A percentile compares a stretch with the other conserved stretches of the same genome.
Evolutionary conservation across 2,329 filamentous ascomycete species (phyloP).

Genomic region (Capronia coronata): DNA sequence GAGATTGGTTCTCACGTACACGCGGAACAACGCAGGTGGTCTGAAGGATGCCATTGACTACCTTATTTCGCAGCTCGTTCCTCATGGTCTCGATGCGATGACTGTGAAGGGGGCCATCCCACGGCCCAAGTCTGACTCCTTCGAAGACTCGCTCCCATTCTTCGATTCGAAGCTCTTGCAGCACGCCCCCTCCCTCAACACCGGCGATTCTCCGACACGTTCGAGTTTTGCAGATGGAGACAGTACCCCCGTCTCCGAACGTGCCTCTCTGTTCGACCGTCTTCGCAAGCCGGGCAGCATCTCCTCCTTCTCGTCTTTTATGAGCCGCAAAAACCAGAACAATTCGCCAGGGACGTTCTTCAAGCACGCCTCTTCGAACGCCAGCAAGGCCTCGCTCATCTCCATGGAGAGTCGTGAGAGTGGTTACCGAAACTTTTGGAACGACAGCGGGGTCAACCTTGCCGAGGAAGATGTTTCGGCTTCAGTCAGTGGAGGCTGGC

Average conservation of each 20-base stretch:
- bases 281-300: slow-evolving; percentile 92
- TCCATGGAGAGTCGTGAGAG: slow-evolving; percentile 94
- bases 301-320: slow-evolving; percentile 90
- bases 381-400: slow-evolving; percentile 90
- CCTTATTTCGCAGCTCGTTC: slow-evolving; percentile 75
- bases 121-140: slow-evolving; percentile 96
- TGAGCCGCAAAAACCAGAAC: slow-evolving; percentile 90
- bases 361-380: slow-evolving; percentile 81
- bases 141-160: slow-evolving; percentile 92
- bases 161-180: slow-evolving; percentile 96
- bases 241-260: slow-evolving; percentile 54
- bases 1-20: slow-evolving; percentile 70
- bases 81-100: slow-evolving; percentile 78
- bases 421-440: slow-evolving; percentile 95
- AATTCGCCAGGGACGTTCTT: slow-evolving; percentile 82
- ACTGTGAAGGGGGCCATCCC: slow-evolving; percentile 92
- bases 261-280: slow-evolving; percentile 79
- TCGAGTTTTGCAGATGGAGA: slow-evolving; percentile 71
- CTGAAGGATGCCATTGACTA: slow-evolving; percentile 95
- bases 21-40: slow-evolving; percentile 91
- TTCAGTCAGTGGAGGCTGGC: slow-evolving; percentile 53
- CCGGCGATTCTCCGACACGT: slow-evolving; percentile 83
- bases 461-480: slow-evolving; percentile 68
- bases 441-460: slow-evolving; percentile 92
- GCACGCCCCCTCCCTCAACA: slow-evolving; percentile 72